phyloP scores from a whole-genome alignment of 257 asterid species.

The Penstemon newberryi region DNA sequence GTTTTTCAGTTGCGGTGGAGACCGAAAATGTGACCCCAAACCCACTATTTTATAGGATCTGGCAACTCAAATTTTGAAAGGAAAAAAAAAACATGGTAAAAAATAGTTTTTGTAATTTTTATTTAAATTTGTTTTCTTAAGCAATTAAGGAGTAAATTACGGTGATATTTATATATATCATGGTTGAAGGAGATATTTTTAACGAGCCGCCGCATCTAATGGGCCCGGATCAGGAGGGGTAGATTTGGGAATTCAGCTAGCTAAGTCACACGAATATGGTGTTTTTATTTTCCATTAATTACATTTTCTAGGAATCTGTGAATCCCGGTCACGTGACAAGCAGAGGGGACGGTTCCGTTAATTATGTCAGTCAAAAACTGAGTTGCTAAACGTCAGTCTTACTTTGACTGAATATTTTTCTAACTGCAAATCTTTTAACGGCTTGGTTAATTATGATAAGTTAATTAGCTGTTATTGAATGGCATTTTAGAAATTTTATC shows the following conservation, averaged over 20 bases:
- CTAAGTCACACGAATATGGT: neutral
- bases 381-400: conserved; percentile 3
- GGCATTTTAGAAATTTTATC: neutral
- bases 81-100: neutral
- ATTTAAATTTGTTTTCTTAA: neutral
- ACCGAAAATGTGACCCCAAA: neutral
- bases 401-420: conserved; percentile 26
- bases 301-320: conserved; percentile 35
- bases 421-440: conserved; percentile 24
- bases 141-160: neutral
- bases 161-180: neutral
- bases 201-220: conserved; percentile 44
- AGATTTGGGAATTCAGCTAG: neutral
- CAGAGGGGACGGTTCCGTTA: conserved; percentile 52
- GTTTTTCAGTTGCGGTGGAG: neutral
- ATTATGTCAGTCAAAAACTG: conserved; percentile 44
- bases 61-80: too few species aligned
- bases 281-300: neutral
- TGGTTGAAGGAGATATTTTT: conserved; percentile 18
- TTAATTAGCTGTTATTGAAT: neutral
- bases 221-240: conserved; percentile 11
- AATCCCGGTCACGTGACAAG: conserved; percentile 46
- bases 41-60: too few species aligned
- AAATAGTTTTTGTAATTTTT: neutral
- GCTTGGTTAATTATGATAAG: conserved; percentile 3